Percentiles rank a stretch among this genome's conserved stretches.
Conservation (phyloP, 805 yeast genomes). For the Spathaspora girioi region DNA sequence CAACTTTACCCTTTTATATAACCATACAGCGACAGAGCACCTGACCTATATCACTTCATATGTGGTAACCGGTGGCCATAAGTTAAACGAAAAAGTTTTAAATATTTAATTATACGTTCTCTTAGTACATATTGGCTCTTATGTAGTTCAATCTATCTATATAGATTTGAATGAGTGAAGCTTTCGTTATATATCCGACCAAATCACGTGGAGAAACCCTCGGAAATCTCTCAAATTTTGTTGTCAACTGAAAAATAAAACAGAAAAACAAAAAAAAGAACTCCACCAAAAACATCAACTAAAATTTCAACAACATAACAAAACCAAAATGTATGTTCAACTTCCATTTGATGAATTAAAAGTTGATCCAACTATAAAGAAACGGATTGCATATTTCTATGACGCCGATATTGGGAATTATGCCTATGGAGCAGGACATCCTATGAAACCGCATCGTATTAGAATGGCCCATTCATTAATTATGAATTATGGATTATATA, state of each 20-base stretch:
- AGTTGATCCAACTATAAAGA: constrained; percentile 38
- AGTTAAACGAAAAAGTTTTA: too few species aligned
- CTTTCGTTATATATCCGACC: too few species aligned
- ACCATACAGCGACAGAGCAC: too few species aligned
- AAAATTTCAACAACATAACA: not conserved
- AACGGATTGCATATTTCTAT: constrained; percentile 42
- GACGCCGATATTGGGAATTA: constrained; percentile 92
- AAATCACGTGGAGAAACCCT: not conserved
- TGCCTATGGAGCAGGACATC: constrained; percentile 98
- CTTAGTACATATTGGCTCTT: too few species aligned
- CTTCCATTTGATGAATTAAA: constrained; percentile 44
- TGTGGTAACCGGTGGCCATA: too few species aligned
- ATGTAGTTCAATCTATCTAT: too few species aligned
- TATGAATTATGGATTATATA: constrained; percentile 94
- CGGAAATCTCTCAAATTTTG: not conserved
- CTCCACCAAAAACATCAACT: not conserved
- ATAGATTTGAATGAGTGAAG: too few species aligned
- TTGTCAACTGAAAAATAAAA: too few species aligned
- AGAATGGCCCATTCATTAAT: constrained; percentile 97
- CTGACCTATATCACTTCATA: too few species aligned
- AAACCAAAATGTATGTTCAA: constrained; percentile 31
- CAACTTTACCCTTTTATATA: too few species aligned
- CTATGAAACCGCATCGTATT: constrained; percentile 98
- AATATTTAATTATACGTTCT: too few species aligned
- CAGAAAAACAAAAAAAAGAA: not conserved